A percentile compares a stretch with the other conserved stretches of the same genome.
These are phyloP conservation scores for Cyclostephanos invisitatus DNA, from an alignment of 108 stramenopile genomes.

Conservation along the genomic window DNA sequence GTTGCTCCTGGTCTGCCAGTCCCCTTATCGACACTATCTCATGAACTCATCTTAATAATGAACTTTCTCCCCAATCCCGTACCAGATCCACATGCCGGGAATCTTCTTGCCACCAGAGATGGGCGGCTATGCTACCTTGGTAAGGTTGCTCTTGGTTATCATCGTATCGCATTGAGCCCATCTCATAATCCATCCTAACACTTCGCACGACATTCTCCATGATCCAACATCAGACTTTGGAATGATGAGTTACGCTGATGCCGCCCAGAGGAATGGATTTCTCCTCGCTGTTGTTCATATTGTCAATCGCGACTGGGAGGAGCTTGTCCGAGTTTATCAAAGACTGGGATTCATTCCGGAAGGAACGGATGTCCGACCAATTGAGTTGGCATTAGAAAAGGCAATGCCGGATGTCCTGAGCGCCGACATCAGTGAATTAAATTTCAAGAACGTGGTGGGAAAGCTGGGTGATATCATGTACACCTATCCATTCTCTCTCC, in stretches of 20 bases:
- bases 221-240: slow-evolving; percentile 76
- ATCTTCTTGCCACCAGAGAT: slow-evolving; percentile 79
- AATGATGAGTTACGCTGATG: slow-evolving; percentile 93
- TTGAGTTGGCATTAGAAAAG: slow-evolving; percentile 85
- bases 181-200: slow-evolving; percentile 69
- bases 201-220: slow-evolving; percentile 73
- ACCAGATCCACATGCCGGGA: slow-evolving; percentile 77
- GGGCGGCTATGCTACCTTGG: slow-evolving; percentile 86
- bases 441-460: slow-evolving; percentile 95
- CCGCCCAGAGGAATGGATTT: slow-evolving; percentile 89
- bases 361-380: slow-evolving; percentile 83
- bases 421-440: slow-evolving; percentile 90
- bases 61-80: slow-evolving; percentile 8
- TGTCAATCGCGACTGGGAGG: slow-evolving; percentile 94
- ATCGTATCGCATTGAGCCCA: not conserved
- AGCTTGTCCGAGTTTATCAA: slow-evolving; percentile 84
- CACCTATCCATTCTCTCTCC: slow-evolving; percentile 93
- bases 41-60: not conserved
- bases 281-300: slow-evolving; percentile 95
- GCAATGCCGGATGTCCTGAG: slow-evolving; percentile 94
- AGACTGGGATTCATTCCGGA: slow-evolving; percentile 92
- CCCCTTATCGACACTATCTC: not conserved
- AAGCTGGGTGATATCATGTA: slow-evolving; percentile 97
- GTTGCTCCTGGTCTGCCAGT: slow-evolving; percentile 10
- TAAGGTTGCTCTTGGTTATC: slow-evolving; percentile 51